A percentile compares a stretch with the other conserved stretches of the same genome.
Evolutionary conservation across 73 alveolate species (phyloP).

Genomic region (Symbiodinium pilosum): DNA sequence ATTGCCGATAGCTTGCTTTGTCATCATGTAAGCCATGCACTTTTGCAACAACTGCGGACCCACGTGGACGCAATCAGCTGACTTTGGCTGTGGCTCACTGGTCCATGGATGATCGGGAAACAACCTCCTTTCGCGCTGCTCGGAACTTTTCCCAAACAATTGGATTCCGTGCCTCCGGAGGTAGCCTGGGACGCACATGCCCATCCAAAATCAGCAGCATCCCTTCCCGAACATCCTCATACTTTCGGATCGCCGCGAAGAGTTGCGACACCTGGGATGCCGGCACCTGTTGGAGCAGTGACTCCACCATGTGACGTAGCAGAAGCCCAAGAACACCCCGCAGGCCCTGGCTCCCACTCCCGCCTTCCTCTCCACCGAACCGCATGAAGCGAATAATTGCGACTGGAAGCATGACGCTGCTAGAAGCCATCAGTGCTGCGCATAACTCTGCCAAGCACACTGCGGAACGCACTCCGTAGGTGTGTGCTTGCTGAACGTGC

Average conservation of each 20-base stretch:
- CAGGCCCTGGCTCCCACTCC: constrained; percentile 40
- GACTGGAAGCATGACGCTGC: constrained; percentile 44
- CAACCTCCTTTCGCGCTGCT: constrained; percentile 81
- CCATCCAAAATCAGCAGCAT: constrained; percentile 78
- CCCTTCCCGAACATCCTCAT: constrained; percentile 88
- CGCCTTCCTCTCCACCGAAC: constrained; percentile 64
- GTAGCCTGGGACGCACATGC: constrained; percentile 78
- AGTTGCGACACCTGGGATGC: constrained; percentile 46
- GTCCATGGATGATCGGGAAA: constrained; percentile 29
- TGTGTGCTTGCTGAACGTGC: constrained; percentile 90
- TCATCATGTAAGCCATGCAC: no score
- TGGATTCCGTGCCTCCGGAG: constrained; percentile 27
- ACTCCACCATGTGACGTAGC: constrained; percentile 71
- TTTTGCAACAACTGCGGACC: no score
- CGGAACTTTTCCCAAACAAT: constrained; percentile 73
- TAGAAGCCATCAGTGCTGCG: constrained; percentile 61
- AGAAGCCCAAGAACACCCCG: constrained; percentile 63
- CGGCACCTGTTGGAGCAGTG: constrained; percentile 58
- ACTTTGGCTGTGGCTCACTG: neutral
- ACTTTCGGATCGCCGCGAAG: constrained; percentile 66
- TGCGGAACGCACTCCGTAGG: constrained; percentile 85
- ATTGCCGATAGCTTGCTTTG: no score
- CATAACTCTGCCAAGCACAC: constrained; percentile 89
- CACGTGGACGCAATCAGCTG: no score
- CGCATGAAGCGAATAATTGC: constrained; percentile 77